Conservation (phyloP, 257 asterid genomes). For the Euphrasia confusa region DNA sequence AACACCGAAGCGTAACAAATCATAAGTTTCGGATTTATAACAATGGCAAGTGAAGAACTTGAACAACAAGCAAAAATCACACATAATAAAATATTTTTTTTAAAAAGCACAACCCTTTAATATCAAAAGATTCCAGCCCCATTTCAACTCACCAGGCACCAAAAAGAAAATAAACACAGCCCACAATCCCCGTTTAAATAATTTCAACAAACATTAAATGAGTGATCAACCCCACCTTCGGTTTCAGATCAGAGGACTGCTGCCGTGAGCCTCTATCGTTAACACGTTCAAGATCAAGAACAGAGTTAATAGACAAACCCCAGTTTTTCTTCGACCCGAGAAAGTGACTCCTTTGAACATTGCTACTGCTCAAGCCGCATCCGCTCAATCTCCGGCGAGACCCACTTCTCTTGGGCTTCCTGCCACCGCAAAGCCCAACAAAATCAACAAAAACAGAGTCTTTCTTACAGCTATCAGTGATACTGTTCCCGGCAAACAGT, state of each 20-base stretch:
- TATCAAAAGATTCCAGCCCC: neutral
- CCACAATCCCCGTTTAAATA: conserved; percentile 16
- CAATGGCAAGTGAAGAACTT: neutral
- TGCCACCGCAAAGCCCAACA: conserved; percentile 29
- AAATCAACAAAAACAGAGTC: conserved; percentile 48
- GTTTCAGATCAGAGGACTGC: conserved; percentile 36
- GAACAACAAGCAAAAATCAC: too few species aligned
- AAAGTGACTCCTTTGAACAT: conserved; percentile 30
- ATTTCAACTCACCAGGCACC: neutral
- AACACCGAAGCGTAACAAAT: too few species aligned
- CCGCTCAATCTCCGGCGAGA: conserved; percentile 35
- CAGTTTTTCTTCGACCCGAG: conserved; percentile 30
- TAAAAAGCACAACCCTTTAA: too few species aligned
- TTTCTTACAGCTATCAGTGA: conserved; percentile 25
- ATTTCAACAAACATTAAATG: conserved; percentile 4
- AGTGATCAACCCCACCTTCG: conserved; percentile 34
- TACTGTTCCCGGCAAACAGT: conserved; percentile 36
- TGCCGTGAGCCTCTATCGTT: conserved; percentile 17
- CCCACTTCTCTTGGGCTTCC: conserved; percentile 32
- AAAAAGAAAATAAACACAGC: neutral
- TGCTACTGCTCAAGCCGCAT: conserved; percentile 23
- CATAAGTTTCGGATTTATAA: neutral
- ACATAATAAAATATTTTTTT: too few species aligned
- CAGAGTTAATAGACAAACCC: conserved; percentile 42
- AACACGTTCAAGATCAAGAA: conserved; percentile 48